Conservation (phyloP, 352 stramenopile genomes). For the Globisporangium canariense region DNA sequence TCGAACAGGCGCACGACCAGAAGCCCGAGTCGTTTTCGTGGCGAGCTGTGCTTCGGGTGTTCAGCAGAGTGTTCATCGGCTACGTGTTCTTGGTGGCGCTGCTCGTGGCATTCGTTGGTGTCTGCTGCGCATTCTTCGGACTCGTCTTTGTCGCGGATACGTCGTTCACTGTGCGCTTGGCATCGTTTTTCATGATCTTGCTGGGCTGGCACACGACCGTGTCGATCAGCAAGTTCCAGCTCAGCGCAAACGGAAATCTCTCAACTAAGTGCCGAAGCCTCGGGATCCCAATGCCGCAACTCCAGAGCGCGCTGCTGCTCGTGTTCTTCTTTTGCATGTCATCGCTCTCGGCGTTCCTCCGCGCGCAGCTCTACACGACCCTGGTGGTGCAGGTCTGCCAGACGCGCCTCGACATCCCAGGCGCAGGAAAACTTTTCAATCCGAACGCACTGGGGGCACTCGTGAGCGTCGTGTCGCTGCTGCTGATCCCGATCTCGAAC, state of each 20-base stretch:
- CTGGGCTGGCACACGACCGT: conserved; percentile 45
- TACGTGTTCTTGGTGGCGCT: conserved; percentile 26
- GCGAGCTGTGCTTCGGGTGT: conserved; percentile 22
- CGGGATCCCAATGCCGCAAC: conserved; percentile 31
- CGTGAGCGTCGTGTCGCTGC: conserved; percentile 17
- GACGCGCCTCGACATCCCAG: conserved; percentile 33
- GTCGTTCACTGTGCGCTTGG: conserved; percentile 35
- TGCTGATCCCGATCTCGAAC: conserved; percentile 19
- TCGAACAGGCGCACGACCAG: conserved; percentile 26
- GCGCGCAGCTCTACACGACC: conserved; percentile 68
- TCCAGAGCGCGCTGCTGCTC: conserved; percentile 24
- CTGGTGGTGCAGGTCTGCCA: conserved; percentile 68
- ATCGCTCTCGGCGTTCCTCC: conserved; percentile 56
- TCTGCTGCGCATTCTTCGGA: conserved; percentile 23
- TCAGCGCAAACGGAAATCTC: conserved; percentile 32
- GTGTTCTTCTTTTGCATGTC: conserved; percentile 38
- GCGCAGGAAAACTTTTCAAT: conserved; percentile 28
- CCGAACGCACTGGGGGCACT: conserved; percentile 33
- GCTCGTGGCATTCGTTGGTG: conserved; percentile 28
- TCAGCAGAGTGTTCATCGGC: conserved; percentile 24
- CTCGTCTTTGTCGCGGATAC: conserved; percentile 23
- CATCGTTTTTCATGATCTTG: conserved; percentile 41
- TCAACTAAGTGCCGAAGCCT: conserved; percentile 30
- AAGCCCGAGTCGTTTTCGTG: conserved; percentile 16
- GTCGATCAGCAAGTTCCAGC: conserved; percentile 39